Percentiles rank a stretch among this genome's conserved stretches.
These are phyloP conservation scores for Sporothrix mexicana DNA, from an alignment of 2,329 filamentous ascomycete species.

Conservation along the genomic window DNA sequence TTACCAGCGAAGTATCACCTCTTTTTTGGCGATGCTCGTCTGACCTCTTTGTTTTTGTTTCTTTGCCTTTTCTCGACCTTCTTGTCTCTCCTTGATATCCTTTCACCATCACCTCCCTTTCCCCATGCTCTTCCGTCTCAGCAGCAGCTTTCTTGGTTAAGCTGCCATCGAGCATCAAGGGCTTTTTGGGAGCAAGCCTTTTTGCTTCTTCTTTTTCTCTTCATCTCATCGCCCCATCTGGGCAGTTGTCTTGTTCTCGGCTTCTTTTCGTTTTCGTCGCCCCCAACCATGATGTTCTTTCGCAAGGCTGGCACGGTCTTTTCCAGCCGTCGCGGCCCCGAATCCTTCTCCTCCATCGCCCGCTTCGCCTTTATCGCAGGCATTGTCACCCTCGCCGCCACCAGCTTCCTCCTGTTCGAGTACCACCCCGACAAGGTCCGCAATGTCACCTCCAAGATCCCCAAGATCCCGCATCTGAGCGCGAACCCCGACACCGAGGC, in stretches of 20 bases:
- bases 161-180: background rate
- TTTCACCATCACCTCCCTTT: background rate
- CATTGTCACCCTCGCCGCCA: slow-evolving; percentile 29
- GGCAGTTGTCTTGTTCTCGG: background rate
- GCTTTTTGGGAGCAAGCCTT: background rate
- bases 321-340: slow-evolving; percentile 29
- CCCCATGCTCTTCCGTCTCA: background rate
- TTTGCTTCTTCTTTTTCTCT: background rate
- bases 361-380: slow-evolving; percentile 36
- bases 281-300: slow-evolving; percentile 32
- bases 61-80: background rate
- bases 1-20: background rate
- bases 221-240: background rate
- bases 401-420: slow-evolving; percentile 34
- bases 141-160: slow-evolving; percentile 17
- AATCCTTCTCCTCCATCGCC: slow-evolving; percentile 33
- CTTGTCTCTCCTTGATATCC: background rate
- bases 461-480: slow-evolving; percentile 31
- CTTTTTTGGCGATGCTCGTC: slow-evolving; percentile 18
- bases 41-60: background rate
- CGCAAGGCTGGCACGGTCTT: slow-evolving; percentile 25
- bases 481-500: slow-evolving; percentile 27
- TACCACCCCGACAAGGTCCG: slow-evolving; percentile 28
- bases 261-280: background rate
- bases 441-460: slow-evolving; percentile 27